Base-by-base conservation (phyloP, 345 rosid species). In the Eucalyptus marginata region DNA sequence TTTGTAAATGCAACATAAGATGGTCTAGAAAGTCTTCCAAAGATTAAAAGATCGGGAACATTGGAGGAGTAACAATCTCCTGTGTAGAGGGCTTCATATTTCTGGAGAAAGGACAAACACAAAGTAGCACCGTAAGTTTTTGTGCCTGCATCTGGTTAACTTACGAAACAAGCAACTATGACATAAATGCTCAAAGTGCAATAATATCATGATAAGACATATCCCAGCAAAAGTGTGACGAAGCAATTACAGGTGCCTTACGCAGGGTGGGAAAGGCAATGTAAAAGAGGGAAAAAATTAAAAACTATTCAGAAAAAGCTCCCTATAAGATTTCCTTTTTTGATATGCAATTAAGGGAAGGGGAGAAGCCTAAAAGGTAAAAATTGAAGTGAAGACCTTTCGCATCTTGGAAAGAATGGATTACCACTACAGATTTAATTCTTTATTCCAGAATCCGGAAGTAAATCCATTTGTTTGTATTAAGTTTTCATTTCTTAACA, bases 1-100 rank as follows among this genome's bases (percentile, higher is more conserved):
- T 93, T 93, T 92, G 91, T 94, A 88, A 86, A 89, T 88, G 91
- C 89, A 91, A 89, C 92, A 92, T 80, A 85, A 90, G 93, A 90
- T 87, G 92, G 93, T 84, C 93, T 92, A 68, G 91, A 92, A 86
- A 90, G 88, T 91, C 93, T 91, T 88, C 93, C 89, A 90, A 90
- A 89, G 90, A 92, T 86, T 89, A 88, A 86, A 91, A 89, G 89
- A 89, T 88, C 90, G 16, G 90, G 90, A 92, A 90, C 86, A 88
- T 95, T 94, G 43, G 87, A 90, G 59, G 90, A 87, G 91, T 86
- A 66, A 84, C 87, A 90, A 88, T 92, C 95, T 47, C 83, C 29
- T 56, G 66, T 88, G 88, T 93, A 93, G 87, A 90, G 90, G 92
- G 91, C 91, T 90, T 92, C 95, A 87, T 91, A 91, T 88, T 91